Conservation (phyloP, 2,329 filamentous ascomycete species). For the Pseudopyrenochaeta lycopersici region DNA sequence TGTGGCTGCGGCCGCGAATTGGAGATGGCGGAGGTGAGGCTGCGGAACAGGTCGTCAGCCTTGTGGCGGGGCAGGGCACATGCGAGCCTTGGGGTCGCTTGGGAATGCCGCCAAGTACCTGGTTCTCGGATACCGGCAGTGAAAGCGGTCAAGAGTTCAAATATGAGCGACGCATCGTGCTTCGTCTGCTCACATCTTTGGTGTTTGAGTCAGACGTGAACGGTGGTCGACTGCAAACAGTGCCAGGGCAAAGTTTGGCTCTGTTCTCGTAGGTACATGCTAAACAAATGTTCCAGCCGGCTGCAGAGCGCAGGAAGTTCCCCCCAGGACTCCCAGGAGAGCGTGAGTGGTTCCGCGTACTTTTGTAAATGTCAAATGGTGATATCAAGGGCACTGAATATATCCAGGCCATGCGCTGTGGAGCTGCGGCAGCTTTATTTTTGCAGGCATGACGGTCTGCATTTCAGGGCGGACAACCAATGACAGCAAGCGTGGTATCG, state of each 20-base stretch:
- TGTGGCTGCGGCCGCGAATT: slow-evolving; percentile 28
- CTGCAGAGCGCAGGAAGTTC: too few species aligned
- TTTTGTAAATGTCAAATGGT: neutral
- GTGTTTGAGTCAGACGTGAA: slow-evolving; percentile 2
- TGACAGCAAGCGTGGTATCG: slow-evolving; percentile 18
- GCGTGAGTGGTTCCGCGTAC: neutral
- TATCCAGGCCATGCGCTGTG: neutral
- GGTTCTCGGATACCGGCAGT: slow-evolving; percentile 18
- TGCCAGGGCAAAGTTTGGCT: neutral
- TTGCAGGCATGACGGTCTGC: neutral
- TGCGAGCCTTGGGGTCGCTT: slow-evolving; percentile 10
- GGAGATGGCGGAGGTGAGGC: slow-evolving; percentile 29
- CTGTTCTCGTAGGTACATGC: too few species aligned
- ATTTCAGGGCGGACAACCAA: slow-evolving; percentile 14
- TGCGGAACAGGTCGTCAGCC: slow-evolving; percentile 22
- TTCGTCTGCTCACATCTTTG: neutral
- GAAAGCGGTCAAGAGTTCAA: neutral
- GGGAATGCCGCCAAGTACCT: slow-evolving; percentile 28
- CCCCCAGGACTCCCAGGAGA: too few species aligned
- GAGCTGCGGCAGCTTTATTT: neutral
- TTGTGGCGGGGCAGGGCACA: slow-evolving; percentile 24
- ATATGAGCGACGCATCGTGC: neutral
- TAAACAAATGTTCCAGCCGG: too few species aligned
- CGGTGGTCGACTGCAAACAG: slow-evolving; percentile 7
- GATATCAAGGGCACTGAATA: neutral